Evolutionary conservation across 108 stramenopile genomes (phyloP).

Genomic region (Cyclotella distinguenda): DNA sequence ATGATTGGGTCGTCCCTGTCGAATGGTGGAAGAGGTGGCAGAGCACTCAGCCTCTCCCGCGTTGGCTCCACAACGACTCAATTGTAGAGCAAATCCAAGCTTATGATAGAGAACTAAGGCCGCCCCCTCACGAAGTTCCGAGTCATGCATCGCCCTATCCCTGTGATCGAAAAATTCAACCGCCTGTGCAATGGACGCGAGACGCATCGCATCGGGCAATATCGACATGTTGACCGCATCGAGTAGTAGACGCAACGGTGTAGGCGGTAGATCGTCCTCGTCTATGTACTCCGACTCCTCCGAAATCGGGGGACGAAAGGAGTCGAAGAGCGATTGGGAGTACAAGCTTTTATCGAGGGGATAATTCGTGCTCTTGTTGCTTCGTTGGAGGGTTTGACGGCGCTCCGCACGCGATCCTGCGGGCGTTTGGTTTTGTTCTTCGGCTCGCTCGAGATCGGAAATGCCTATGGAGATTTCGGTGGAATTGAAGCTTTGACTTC

Average conservation of each 20-base stretch:
- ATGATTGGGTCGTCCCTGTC: conserved; percentile 13
- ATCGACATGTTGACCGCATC: conserved; percentile 60
- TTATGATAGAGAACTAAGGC: conserved; percentile 56
- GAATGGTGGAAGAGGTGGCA: background rate
- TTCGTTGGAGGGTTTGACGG: too few relatives aligned
- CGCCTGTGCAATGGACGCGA: conserved; percentile 43
- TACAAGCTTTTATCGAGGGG: too few relatives aligned
- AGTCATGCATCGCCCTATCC: conserved; percentile 48
- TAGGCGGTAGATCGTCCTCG: conserved; percentile 24
- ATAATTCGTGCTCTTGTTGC: too few relatives aligned
- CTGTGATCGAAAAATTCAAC: conserved; percentile 56
- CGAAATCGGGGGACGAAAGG: background rate
- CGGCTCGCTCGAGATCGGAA: too few relatives aligned
- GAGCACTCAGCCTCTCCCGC: conserved; percentile 11
- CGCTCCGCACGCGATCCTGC: too few relatives aligned
- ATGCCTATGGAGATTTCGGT: too few relatives aligned
- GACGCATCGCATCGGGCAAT: conserved; percentile 43
- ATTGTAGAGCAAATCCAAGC: conserved; percentile 41
- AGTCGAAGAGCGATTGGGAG: background rate
- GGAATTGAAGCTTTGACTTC: too few relatives aligned
- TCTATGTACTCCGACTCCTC: conserved; percentile 12
- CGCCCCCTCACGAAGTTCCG: conserved; percentile 50
- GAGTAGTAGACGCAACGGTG: conserved; percentile 46
- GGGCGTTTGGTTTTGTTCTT: too few relatives aligned
- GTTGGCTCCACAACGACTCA: conserved; percentile 15